Evolutionary conservation across 1,284 basidiomycete species (phyloP), one percentile per base, ranked within the genome.

Genomic region (Austroboletus novae-zelandiae): DNA sequence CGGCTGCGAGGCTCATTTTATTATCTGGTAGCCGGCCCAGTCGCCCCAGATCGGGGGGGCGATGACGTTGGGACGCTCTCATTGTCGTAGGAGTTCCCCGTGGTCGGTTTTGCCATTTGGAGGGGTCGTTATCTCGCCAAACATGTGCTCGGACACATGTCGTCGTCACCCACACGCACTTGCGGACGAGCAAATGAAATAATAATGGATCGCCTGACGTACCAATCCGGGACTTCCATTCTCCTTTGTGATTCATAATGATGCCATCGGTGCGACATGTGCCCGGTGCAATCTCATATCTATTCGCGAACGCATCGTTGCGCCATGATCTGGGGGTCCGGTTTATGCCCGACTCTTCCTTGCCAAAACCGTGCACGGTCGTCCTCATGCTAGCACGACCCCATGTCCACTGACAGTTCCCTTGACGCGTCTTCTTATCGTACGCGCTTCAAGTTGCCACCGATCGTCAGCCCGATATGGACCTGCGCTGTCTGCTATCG

Each of bases 211-310:
- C 56, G 58, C 58, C 52, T 59, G 46, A 39, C 43, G 9, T 23
- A 39, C 55, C 40, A 51, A 25, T n/a, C 17, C 29, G 43, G 27
- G 43, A 9, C 61, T 64, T 60, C 59, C 59, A 64, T 64, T 60
- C 57, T 53, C 37, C 37, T 42, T 51, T n/a, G 9, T 54, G 49
- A 54, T 9, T 31, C 35, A 52, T 52, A 46, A 52, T 59, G 55
- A 62, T 59, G 51, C 47, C 56, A 27, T 9, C 31, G 31, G 7
- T 9, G 31, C 14, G 31, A 32, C 9, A 23, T 23, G 20, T 23
- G 31, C 35, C 35, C 11, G 58, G 56, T 56, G 45, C 42, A 51
- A 42, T 37, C 23, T 43, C 49, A 45, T 54, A 34, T 48, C 57
- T 48, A 59, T 61, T 52, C 42, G 8, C 37, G 45, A 48, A 47